A percentile compares a stretch with the other conserved stretches of the same genome.
phyloP scores from a whole-genome alignment of 75 land plant species.

The Ceratopteris richardii region DNA sequence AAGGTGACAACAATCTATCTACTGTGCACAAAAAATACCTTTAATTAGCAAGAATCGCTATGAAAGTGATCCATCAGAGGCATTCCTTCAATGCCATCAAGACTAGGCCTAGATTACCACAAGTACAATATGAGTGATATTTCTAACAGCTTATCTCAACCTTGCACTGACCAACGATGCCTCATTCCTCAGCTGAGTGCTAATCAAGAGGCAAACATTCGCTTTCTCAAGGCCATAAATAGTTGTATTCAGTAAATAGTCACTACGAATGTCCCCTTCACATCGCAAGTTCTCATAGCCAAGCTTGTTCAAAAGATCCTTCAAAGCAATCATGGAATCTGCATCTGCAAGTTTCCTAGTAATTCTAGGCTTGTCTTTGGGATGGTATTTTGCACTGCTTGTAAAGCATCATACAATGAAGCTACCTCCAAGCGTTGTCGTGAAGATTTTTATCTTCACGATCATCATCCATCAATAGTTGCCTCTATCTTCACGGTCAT shows the following conservation, averaged over 20 bases:
- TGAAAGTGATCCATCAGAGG: no score
- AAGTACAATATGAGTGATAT: no score
- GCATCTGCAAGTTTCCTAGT: conserved; percentile 95
- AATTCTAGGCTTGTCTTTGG: conserved; percentile 53
- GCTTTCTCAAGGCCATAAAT: conserved; percentile 83
- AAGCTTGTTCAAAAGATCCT: conserved; percentile 34
- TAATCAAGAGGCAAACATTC: conserved; percentile 76
- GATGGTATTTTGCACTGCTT: conserved; percentile 64
- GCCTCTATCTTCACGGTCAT: no score
- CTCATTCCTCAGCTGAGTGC: conserved; percentile 85
- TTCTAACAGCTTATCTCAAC: conserved; percentile 74
- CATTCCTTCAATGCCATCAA: no score
- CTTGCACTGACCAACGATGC: no score
- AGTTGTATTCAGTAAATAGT: conserved; percentile 62
- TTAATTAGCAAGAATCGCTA: no score
- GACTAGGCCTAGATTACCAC: no score
- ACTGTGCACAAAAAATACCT: no score
- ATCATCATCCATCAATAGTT: no score
- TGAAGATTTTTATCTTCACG: no score
- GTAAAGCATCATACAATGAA: conserved; percentile 84
- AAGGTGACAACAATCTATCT: no score
- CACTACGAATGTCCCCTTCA: conserved; percentile 36
- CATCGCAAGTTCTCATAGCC: no score
- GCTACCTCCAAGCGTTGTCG: conserved; percentile 73
- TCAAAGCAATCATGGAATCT: conserved; percentile 95